A percentile compares a stretch with the other conserved stretches of the same genome.
Evolutionary conservation across 305 asterid species (phyloP).

Genomic region (Solanum aculeatissimum): DNA sequence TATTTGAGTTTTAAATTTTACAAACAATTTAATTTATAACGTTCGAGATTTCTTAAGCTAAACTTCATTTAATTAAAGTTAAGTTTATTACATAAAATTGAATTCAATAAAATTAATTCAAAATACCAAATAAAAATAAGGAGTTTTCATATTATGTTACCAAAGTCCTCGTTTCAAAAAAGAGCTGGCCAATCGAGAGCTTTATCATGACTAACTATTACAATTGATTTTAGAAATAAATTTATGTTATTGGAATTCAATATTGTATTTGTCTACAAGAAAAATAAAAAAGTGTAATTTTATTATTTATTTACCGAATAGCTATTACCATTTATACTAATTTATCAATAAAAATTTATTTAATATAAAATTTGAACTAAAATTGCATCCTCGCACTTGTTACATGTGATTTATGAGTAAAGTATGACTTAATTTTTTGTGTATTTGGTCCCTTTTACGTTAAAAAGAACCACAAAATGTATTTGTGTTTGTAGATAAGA

Average conservation of each 20-base stretch:
- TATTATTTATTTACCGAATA: neutral
- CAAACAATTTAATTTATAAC: neutral
- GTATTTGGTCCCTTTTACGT: neutral
- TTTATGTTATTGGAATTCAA: neutral
- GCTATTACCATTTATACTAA: neutral
- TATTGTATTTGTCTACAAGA: neutral
- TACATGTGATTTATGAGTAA: neutral
- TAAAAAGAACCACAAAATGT: neutral
- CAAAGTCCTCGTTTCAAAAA: neutral
- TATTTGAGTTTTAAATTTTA: neutral
- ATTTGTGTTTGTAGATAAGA: neutral
- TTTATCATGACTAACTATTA: neutral
- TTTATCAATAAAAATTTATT: no score
- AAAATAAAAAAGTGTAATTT: neutral
- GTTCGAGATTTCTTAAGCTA: neutral
- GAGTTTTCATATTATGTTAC: neutral
- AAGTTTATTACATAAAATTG: neutral
- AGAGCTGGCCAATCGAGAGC: neutral
- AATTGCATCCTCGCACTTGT: neutral
- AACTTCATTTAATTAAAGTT: neutral
- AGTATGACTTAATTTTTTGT: neutral
- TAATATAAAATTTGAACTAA: neutral
- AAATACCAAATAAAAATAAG: neutral
- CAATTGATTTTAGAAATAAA: neutral
- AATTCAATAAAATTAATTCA: no score